phyloP scores from a whole-genome alignment of 139 green algal genomes.

The Haematococcus sp. region DNA sequence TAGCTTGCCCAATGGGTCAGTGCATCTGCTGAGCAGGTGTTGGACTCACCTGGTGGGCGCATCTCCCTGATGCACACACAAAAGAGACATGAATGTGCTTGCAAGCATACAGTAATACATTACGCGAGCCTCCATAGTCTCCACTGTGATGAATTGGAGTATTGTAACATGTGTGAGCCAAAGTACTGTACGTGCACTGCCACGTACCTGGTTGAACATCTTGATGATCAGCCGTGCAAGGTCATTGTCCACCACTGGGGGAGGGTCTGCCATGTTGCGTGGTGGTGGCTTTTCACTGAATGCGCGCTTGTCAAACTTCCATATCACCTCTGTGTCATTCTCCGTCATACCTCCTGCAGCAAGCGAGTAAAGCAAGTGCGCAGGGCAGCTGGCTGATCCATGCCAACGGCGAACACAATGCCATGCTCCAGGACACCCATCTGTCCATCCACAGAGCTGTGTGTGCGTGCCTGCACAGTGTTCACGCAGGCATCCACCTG shows the following conservation, averaged over 20 bases:
- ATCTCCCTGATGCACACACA: no score
- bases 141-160: no score
- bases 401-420: background rate
- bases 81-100: no score
- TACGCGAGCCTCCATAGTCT: no score
- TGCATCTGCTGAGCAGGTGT: no score
- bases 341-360: slow-evolving; percentile 24
- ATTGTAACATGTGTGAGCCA: no score
- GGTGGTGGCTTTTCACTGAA: slow-evolving; percentile 45
- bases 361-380: background rate
- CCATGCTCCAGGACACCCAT: no score
- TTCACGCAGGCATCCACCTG: background rate
- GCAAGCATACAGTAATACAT: no score
- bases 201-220: slow-evolving; percentile 37
- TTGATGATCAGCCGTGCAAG: slow-evolving; percentile 28
- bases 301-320: slow-evolving; percentile 90
- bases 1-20: no score
- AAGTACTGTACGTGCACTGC: no score
- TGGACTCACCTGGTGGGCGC: no score
- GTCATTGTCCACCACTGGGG: slow-evolving; percentile 22
- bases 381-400: background rate
- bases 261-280: slow-evolving; percentile 21
- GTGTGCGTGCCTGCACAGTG: background rate
- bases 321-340: slow-evolving; percentile 36
- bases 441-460: background rate